Percentiles rank a stretch among this genome's conserved stretches.
phyloP scores from a whole-genome alignment of 202 grass and related monocot genomes.

The Hordeum pubiflorum region DNA sequence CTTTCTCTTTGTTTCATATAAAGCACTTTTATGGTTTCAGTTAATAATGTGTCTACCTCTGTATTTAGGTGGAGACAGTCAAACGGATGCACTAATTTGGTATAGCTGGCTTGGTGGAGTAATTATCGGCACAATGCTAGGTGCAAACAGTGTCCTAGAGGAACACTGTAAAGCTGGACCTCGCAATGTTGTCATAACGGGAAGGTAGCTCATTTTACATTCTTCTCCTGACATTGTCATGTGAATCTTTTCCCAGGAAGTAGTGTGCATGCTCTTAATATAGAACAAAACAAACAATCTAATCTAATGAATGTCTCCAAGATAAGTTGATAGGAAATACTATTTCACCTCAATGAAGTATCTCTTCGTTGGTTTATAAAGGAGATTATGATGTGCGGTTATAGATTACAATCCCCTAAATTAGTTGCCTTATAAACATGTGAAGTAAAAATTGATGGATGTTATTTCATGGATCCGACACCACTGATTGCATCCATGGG shows the following conservation, averaged over 20 bases:
- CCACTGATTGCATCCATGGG: background rate
- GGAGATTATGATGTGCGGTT: background rate
- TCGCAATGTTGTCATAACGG: conserved; percentile 94
- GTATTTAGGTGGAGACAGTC: conserved; percentile 64
- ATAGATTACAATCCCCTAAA: background rate
- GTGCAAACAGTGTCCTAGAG: conserved; percentile 83
- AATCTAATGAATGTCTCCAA: background rate
- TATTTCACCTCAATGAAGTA: background rate
- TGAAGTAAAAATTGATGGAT: background rate
- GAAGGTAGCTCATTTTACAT: conserved; percentile 52
- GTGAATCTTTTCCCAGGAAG: conserved; percentile 1
- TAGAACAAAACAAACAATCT: background rate
- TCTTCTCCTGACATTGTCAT: background rate
- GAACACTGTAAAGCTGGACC: conserved; percentile 94
- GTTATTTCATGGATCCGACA: background rate
- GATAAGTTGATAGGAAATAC: background rate
- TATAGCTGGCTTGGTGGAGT: conserved; percentile 98
- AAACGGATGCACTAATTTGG: conserved; percentile 88
- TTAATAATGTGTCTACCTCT: background rate
- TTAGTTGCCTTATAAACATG: background rate
- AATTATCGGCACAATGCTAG: conserved; percentile 94
- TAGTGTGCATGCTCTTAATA: background rate
- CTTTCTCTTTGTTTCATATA: background rate
- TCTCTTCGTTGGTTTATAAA: background rate
- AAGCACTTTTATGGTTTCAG: background rate